Evolutionary conservation across 495 filamentous ascomycete species (phyloP), one percentile per base, ranked within the genome.

Genomic region (Talaromyces proteolyticus): DNA sequence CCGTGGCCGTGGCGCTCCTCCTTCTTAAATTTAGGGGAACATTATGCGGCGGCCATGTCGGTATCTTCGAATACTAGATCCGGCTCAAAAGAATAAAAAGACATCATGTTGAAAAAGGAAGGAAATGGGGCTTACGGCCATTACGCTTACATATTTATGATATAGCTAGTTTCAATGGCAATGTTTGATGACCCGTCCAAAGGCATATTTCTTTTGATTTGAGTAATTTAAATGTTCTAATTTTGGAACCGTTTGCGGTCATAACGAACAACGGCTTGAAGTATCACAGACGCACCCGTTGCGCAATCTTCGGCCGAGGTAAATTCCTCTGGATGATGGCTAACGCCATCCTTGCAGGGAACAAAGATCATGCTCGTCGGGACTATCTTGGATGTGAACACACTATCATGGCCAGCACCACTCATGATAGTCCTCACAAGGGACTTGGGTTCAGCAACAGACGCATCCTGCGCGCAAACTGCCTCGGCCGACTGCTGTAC

Each of bases 1-100:
- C 66, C 89, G 91, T 86, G 91, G 91, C 68, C 85, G 88, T 78
- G 80, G 79, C 68, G 81, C 76, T 73, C 81, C 87, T 73, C 76
- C 88, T 60, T 85, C 49, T 51, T 51, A 44, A 44, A 22, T 39
- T 44, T 20, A 10, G 16, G 16, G 22, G 24, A 24, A 12, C 10
- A 19, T 8, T 24, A 21, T 49, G 26, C 26, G 37, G 40, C 47
- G 22, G 37, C 42, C 7, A 12, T 45, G 42, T 24, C 5, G 2
- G 42, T 23, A 10, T 45, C n/a, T n/a, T n/a, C n/a, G n/a, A n/a
- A n/a, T n/a, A n/a, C n/a, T n/a, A n/a, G n/a, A n/a, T n/a, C n/a
- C n/a, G n/a, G n/a, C n/a, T n/a, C n/a, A 62, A 61, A 55, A 47
- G 59, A 55, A 53, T 57, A 62, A 51, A 57, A 63, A 61, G 59